Conservation (phyloP, 768 basidiomycete genomes). For the Ramaria rubella region DNA sequence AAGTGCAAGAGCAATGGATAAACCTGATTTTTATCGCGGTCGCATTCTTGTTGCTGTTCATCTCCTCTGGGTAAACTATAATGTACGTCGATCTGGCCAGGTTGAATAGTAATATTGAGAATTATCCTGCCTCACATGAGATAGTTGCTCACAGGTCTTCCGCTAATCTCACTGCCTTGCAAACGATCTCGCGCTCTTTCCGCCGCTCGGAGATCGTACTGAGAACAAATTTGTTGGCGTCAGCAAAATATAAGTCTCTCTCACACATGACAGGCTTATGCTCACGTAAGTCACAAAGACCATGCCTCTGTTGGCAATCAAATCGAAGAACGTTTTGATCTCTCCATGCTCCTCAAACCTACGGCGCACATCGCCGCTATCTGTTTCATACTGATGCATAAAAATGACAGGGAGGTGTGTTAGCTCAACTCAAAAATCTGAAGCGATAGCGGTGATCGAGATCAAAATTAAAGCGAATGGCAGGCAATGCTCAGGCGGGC, state of each 20-base stretch:
- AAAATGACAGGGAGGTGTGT: background rate
- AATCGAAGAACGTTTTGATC: conserved; percentile 95
- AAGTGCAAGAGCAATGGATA: conserved; percentile 14
- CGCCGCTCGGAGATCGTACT: conserved; percentile 93
- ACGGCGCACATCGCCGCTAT: conserved; percentile 74
- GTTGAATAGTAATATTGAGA: conserved; percentile 9
- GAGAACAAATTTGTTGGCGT: background rate
- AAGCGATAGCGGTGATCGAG: background rate
- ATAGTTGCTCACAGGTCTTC: conserved; percentile 64
- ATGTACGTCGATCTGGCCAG: conserved; percentile 88
- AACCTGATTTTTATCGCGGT: conserved; percentile 83
- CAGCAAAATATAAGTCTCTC: background rate
- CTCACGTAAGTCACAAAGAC: conserved; percentile 98
- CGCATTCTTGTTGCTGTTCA: conserved; percentile 48
- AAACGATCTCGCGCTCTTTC: conserved; percentile 86
- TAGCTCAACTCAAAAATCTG: background rate
- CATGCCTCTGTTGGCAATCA: conserved; percentile 94
- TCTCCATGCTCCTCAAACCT: conserved; percentile 92
- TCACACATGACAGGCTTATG: conserved; percentile 16
- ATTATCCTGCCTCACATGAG: background rate
- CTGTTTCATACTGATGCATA: conserved; percentile 71
- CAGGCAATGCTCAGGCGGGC: background rate
- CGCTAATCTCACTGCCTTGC: conserved; percentile 83
- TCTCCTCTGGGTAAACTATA: conserved; percentile 93
- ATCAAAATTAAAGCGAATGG: background rate